phyloP scores from a whole-genome alignment of 148 eudicot species.

The Arbutus unedo region DNA sequence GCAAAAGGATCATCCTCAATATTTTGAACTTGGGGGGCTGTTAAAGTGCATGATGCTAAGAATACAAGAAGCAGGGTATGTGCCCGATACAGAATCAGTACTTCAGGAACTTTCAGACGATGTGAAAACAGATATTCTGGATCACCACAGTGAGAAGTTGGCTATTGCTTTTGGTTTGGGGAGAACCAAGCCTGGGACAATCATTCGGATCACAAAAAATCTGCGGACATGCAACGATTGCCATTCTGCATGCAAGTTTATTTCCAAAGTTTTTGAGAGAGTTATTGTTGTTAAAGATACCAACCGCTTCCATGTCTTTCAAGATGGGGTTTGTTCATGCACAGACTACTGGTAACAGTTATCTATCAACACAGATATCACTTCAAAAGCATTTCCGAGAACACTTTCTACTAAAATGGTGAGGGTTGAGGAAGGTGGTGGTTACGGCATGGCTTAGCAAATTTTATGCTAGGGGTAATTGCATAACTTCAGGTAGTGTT shows the following conservation, averaged over 20 bases:
- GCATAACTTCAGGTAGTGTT: not conserved
- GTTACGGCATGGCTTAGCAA: not conserved
- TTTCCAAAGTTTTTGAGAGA: slow-evolving; percentile 21
- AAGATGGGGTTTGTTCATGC: slow-evolving; percentile 27
- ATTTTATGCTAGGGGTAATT: not conserved
- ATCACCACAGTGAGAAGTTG: slow-evolving; percentile 28
- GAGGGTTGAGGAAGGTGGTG: not conserved
- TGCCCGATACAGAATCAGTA: slow-evolving; percentile 18
- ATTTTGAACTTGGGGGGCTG: slow-evolving; percentile 19
- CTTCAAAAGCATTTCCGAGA: not conserved
- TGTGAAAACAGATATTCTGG: slow-evolving; percentile 22
- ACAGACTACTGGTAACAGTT: slow-evolving; percentile 12
- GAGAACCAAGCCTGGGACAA: slow-evolving; percentile 17
- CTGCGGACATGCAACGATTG: slow-evolving; percentile 26
- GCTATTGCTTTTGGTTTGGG: slow-evolving; percentile 20
- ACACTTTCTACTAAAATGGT: not conserved
- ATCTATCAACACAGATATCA: not conserved
- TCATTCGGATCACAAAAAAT: slow-evolving; percentile 23
- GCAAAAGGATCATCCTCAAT: slow-evolving; percentile 29
- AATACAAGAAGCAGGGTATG: slow-evolving; percentile 23
- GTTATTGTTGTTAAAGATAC: slow-evolving; percentile 19
- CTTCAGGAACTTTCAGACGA: slow-evolving; percentile 20
- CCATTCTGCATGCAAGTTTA: slow-evolving; percentile 27
- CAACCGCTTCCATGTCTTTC: slow-evolving; percentile 28
- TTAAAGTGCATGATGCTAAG: slow-evolving; percentile 11